phyloP scores from a whole-genome alignment of 2,329 filamentous ascomycete species.

The Herpotrichia juniperi region DNA sequence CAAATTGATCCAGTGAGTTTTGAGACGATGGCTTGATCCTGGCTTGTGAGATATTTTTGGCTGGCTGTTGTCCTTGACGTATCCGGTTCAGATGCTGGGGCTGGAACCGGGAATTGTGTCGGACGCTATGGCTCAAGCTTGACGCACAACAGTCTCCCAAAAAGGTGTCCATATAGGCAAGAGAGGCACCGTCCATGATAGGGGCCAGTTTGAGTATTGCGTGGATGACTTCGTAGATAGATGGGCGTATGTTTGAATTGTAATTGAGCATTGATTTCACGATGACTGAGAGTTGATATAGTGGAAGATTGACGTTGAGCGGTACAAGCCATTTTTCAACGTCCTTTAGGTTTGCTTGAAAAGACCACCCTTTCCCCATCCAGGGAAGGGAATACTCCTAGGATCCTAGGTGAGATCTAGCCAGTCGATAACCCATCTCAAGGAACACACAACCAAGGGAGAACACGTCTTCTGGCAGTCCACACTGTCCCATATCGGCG shows the following conservation, averaged over 20 bases:
- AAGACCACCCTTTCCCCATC: neutral
- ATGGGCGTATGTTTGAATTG: too few relatives aligned
- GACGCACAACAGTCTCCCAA: too few relatives aligned
- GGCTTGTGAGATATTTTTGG: conserved; percentile 12
- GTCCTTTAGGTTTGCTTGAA: neutral
- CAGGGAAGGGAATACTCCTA: neutral
- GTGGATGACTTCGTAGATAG: too few relatives aligned
- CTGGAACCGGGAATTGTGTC: neutral
- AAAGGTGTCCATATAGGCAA: too few relatives aligned
- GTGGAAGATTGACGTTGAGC: too few relatives aligned
- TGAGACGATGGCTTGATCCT: conserved; percentile 16
- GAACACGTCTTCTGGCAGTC: neutral
- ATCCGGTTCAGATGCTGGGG: conserved; percentile 19
- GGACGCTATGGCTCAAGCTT: too few relatives aligned
- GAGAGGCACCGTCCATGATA: too few relatives aligned
- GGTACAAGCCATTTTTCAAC: too few relatives aligned
- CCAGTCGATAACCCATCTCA: neutral
- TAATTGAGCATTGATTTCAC: too few relatives aligned
- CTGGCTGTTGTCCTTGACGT: conserved; percentile 19
- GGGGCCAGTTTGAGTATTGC: too few relatives aligned
- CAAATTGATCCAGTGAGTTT: conserved; percentile 8
- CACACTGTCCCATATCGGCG: neutral
- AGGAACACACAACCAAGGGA: neutral
- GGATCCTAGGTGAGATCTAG: neutral
- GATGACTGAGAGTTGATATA: too few relatives aligned